Evolutionary conservation across 2,329 filamentous ascomycete species (phyloP).

Genomic region (Cyphellophora attinorum): DNA sequence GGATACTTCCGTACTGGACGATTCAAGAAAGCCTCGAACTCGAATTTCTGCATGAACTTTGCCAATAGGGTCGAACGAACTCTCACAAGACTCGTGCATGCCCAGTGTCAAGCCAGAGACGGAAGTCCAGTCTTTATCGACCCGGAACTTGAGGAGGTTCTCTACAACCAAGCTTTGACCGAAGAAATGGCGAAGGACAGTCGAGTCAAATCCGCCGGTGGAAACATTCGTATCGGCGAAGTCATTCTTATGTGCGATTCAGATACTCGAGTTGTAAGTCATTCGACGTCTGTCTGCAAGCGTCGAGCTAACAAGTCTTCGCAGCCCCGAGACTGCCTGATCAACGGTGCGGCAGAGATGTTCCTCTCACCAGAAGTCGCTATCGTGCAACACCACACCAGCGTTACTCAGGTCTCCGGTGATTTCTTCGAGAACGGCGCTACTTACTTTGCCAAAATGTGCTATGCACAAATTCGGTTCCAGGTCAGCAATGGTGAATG

Average conservation of each 20-base stretch:
- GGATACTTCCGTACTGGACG: constrained; percentile 8
- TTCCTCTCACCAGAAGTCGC: constrained; percentile 58
- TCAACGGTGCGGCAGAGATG: constrained; percentile 62
- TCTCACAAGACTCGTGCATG: constrained; percentile 8
- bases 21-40: constrained; percentile 7
- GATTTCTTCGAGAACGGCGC: constrained; percentile 68
- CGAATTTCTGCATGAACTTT: constrained; percentile 9
- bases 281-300: constrained; percentile 2
- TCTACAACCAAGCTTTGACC: constrained; percentile 22
- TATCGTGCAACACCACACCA: constrained; percentile 61
- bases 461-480: constrained; percentile 64
- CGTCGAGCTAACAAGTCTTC: constrained; percentile 15
- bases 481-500: constrained; percentile 61
- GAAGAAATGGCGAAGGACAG: constrained; percentile 44
- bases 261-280: constrained; percentile 49
- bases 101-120: constrained; percentile 7
- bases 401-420: constrained; percentile 64
- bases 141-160: constrained; percentile 7
- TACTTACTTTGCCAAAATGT: constrained; percentile 68
- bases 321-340: constrained; percentile 51
- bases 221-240: constrained; percentile 76
- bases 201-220: constrained; percentile 55
- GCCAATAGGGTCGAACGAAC: constrained; percentile 7
- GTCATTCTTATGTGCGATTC: constrained; percentile 63
- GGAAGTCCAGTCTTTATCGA: constrained; percentile 9